Evolutionary conservation across 1,284 basidiomycete genomes (phyloP).

Genomic region (Nidula niveotomentosa): DNA sequence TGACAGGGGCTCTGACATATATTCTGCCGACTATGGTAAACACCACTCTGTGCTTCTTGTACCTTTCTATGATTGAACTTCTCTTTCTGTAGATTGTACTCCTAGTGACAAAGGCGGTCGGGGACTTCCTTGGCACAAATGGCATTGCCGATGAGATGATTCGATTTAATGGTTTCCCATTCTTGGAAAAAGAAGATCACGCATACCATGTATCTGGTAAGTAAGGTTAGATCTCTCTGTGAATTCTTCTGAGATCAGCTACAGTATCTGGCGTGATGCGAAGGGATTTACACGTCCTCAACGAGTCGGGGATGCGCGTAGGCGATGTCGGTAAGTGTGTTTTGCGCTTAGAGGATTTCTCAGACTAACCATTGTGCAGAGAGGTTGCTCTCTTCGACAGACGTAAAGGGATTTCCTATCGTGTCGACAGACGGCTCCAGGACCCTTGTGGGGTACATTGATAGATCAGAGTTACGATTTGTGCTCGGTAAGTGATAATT

Average conservation of each 20-base stretch:
- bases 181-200: constrained; percentile 93
- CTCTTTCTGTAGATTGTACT: constrained; percentile 82
- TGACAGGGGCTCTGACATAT: constrained; percentile 98
- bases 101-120: constrained; percentile 95
- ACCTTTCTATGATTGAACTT: constrained; percentile 1
- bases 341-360: not conserved
- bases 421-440: constrained; percentile 58
- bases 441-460: constrained; percentile 86
- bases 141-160: constrained; percentile 99
- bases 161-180: constrained; percentile 95
- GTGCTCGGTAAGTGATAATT: constrained; percentile 70
- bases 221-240: no score
- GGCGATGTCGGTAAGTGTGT: constrained; percentile 69
- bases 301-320: constrained; percentile 76
- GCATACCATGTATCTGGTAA: constrained; percentile 86
- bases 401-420: constrained; percentile 92
- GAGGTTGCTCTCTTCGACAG: constrained; percentile 62
- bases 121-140: constrained; percentile 90
- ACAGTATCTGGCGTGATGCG: constrained; percentile 90
- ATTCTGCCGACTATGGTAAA: constrained; percentile 97
- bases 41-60: constrained; percentile 3
- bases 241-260: no score
- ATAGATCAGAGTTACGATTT: constrained; percentile 82
- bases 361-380: constrained; percentile 46
- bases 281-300: constrained; percentile 72